Base-by-base conservation (phyloP, 2,329 filamentous ascomycete genomes). In the Volutella citrinella region DNA sequence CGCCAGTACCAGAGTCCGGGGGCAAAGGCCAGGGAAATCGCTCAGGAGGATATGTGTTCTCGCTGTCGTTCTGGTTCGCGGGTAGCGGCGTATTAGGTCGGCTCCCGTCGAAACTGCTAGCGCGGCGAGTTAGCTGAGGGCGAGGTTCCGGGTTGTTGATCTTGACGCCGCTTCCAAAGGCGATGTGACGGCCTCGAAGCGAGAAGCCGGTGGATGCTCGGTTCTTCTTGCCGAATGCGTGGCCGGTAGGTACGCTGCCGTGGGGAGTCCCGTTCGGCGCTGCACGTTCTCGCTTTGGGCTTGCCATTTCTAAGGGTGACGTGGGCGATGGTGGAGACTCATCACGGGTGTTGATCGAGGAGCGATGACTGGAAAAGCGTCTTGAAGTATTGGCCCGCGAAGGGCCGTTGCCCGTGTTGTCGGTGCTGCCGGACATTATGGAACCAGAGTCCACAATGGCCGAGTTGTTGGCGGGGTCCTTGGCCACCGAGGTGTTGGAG, bases 1-100 rank as follows among this genome's bases (percentile, higher is more conserved):
- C 73, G 9, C 86, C 86, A 13, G 81, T 84, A 10, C 86, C 86
- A 15, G 75, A 74, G 32, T 80, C 79, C 3, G 86, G 83, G 2
- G 79, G 72, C 19, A 82, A 69, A 3, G 72, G 69, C 75, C 76
- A 81, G 3, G 74, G 68, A 21, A 72, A 59, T 13, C 70, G 65
- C 40, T 74, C 58, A 8, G 61, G 60, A 4, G 59, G 59, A 32
- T 55, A 59, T 16, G 51, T 58, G 6, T 53, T 49, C 12, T 54
- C 42, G 17, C 56, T 30, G 46, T 30, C 36, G 26, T 31, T 20
- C 42, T 42, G 24, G 24, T 38, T 32, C 16, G 38, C 13, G 37
- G 46, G 30, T 19, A 40, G 12, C 39, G 34, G 45, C 34, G 45
- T 47, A 46, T 49, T 46, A 33, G 56, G 43, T 10, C 56, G 49